Evolutionary conservation across 129 eudicot genomes (phyloP), one percentile per base, ranked within the genome.

Genomic region (Deinandra increscens): DNA sequence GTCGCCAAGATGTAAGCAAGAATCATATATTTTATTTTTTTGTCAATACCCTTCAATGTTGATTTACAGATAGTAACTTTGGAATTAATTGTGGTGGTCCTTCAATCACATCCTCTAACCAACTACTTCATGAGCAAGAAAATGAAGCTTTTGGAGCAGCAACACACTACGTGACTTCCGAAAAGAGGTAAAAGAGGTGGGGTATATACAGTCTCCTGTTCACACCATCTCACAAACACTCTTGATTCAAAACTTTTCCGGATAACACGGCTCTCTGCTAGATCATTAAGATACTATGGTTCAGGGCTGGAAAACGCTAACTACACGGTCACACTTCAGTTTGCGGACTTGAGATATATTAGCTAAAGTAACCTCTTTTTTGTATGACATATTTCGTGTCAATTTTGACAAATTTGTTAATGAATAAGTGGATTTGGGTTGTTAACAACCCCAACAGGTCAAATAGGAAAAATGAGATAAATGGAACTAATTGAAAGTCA

Each of bases 231-330:
- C 68, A 80, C 79, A 39, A 84, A 82, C 72, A 87, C 87, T 4
- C 64, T 78, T 70, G 95, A 92, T 76, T 72, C 95, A 4, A 88
- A 86, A 77, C 66, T 92, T 29, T 88, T 86, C 77, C 96, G 81
- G 64, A 82, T 84, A 22, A 74, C 94, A 11, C 72, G 96, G 13
- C 12, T 86, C 54, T 91, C 97, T 4, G 94, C 51, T 88, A n/a
- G n/a, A n/a, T n/a, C n/a, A n/a, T n/a, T n/a, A n/a, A n/a, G n/a
- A n/a, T n/a, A n/a, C n/a, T n/a, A 88, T n/a, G 97, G 97, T 9
- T 76, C 88, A 56, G 96, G 94, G 49, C 87, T 91, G 22, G 80
- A 85, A 73, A 91, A 91, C 45, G 97, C 96, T 62, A 83, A 82
- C 49, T 91, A 91, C 78, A 88, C 78, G 0, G 83, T 91, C 11